These are phyloP conservation scores for Lactuca sativa DNA, from an alignment of 129 eudicot genomes.

Conservation along the genomic window DNA sequence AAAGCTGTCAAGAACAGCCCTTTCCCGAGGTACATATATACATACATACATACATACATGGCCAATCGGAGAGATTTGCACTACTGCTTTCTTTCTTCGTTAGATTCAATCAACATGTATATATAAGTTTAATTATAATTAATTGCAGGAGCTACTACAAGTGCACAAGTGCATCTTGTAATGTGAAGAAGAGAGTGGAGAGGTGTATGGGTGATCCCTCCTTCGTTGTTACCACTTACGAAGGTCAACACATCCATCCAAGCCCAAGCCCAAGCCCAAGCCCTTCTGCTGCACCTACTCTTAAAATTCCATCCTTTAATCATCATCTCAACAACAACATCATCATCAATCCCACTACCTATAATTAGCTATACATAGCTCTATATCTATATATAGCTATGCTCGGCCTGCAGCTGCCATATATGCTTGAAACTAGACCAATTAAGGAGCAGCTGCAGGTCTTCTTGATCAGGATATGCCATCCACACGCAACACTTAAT, in stretches of 20 bases:
- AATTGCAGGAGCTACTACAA: conserved; percentile 68
- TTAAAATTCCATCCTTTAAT: conserved; percentile 2
- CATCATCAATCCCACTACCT: not conserved
- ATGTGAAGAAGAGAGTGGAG: conserved; percentile 87
- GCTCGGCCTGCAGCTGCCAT: not conserved
- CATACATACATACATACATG: too few species aligned
- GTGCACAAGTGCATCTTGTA: conserved; percentile 71
- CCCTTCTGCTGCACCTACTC: conserved; percentile 14
- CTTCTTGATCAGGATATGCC: conserved; percentile 30
- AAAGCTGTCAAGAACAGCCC: conserved; percentile 94
- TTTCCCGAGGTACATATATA: conserved; percentile 59
- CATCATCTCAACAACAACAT: not conserved
- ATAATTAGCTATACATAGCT: not conserved
- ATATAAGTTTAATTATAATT: not conserved
- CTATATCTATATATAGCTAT: too few species aligned
- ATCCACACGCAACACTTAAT: not conserved
- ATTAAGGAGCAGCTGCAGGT: conserved; percentile 7
- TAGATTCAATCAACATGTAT: too few species aligned
- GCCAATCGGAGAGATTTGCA: too few species aligned
- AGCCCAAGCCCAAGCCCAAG: conserved; percentile 29
- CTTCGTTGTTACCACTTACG: conserved; percentile 78
- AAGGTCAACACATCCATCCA: conserved; percentile 78
- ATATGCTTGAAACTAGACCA: conserved; percentile 9
- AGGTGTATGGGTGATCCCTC: conserved; percentile 51
- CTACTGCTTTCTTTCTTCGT: too few species aligned